Evolutionary conservation across 2,329 filamentous ascomycete genomes (phyloP).

Genomic region (Alternaria gaisen): DNA sequence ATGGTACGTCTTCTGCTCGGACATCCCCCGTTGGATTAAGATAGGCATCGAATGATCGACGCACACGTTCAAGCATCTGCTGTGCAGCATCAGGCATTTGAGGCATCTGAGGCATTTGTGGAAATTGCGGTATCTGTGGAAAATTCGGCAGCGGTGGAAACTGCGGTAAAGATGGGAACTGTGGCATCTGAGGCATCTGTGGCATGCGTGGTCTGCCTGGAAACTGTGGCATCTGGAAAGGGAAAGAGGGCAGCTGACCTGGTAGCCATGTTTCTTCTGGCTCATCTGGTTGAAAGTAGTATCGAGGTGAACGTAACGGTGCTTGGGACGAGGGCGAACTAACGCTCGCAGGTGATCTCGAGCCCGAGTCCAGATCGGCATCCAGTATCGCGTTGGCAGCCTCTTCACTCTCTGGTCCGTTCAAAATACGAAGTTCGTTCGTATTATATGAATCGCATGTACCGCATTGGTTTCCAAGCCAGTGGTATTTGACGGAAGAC

Average conservation of each 20-base stretch:
- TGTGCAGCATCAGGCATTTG: slow-evolving; percentile 45
- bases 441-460: slow-evolving; percentile 65
- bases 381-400: slow-evolving; percentile 45
- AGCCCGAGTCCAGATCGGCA: slow-evolving; percentile 37
- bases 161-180: slow-evolving; percentile 43
- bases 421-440: slow-evolving; percentile 57
- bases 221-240: slow-evolving; percentile 49
- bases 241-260: slow-evolving; percentile 47
- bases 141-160: slow-evolving; percentile 45
- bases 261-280: slow-evolving; percentile 51
- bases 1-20: slow-evolving; percentile 43
- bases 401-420: slow-evolving; percentile 49
- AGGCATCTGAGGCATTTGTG: slow-evolving; percentile 39
- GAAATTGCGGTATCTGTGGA: slow-evolving; percentile 34
- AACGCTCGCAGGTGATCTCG: slow-evolving; percentile 41
- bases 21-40: slow-evolving; percentile 52
- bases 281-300: slow-evolving; percentile 50
- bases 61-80: slow-evolving; percentile 48
- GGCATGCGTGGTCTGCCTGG: slow-evolving; percentile 44
- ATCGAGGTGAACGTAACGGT: slow-evolving; percentile 46
- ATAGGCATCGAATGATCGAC: slow-evolving; percentile 55
- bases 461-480: slow-evolving; percentile 89
- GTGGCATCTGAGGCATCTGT: slow-evolving; percentile 43
- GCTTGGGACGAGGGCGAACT: slow-evolving; percentile 44
- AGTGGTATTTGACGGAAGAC: slow-evolving; percentile 88